Conservation (phyloP, 148 eudicot genomes). For the Nepenthes gracilis region DNA sequence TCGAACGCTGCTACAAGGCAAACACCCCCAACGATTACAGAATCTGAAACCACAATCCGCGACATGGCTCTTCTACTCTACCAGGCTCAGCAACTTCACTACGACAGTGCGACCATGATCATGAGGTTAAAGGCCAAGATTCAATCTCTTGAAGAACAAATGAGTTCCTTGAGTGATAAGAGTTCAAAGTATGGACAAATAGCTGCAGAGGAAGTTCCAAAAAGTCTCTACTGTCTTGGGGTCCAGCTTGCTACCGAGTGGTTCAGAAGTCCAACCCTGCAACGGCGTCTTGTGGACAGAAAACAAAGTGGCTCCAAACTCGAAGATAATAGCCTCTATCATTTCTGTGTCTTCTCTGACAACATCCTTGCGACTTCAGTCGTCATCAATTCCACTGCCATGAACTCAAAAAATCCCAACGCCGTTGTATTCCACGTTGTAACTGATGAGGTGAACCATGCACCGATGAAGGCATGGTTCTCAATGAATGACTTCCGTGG, state of each 20-base stretch:
- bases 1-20: constrained; percentile 13
- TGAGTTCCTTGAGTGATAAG: constrained; percentile 9
- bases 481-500: constrained; percentile 13
- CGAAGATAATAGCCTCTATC: constrained; percentile 13
- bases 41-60: constrained; percentile 12
- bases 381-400: constrained; percentile 21
- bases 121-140: constrained; percentile 18
- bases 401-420: constrained; percentile 13
- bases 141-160: constrained; percentile 14
- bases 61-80: constrained; percentile 10
- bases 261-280: constrained; percentile 3
- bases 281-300: constrained; percentile 1
- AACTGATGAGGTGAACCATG: constrained; percentile 19
- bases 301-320: constrained; percentile 5
- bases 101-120: constrained; percentile 19
- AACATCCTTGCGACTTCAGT: constrained; percentile 14
- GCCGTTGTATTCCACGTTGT: constrained; percentile 21
- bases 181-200: constrained; percentile 16
- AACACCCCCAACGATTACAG: constrained; percentile 9
- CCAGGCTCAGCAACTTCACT: constrained; percentile 17
- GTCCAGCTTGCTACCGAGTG: constrained; percentile 10
- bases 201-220: constrained; percentile 20
- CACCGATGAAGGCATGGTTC: constrained; percentile 24
- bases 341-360: constrained; percentile 13
- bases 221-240: constrained; percentile 13